Conservation (phyloP, 148 eudicot genomes). For the Spergularia bocconei region DNA sequence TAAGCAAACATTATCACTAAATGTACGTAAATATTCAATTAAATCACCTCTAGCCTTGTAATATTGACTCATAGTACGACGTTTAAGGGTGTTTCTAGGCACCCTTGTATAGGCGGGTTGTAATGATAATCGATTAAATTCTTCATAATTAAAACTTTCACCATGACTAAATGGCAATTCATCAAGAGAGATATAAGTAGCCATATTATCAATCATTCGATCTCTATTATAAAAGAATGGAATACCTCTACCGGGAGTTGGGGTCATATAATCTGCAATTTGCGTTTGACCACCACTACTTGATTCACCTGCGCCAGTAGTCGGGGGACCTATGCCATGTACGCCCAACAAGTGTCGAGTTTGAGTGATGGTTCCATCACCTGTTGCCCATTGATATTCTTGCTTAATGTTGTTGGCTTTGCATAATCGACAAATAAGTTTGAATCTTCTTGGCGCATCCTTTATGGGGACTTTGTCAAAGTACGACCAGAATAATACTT, state of each 20-base stretch:
- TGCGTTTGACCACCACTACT: neutral
- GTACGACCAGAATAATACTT: no score
- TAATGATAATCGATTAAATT: neutral
- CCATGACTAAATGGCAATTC: neutral
- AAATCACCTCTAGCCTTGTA: neutral
- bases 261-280: neutral
- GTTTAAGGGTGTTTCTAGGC: neutral
- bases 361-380: neutral
- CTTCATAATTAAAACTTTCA: neutral
- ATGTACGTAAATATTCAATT: neutral
- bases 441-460: no score
- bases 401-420: no score
- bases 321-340: neutral
- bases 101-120: neutral
- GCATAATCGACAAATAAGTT: no score
- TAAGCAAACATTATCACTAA: neutral
- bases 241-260: neutral
- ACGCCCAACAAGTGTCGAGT: neutral
- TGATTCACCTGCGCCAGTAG: no score
- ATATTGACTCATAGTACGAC: neutral
- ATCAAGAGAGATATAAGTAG: neutral
- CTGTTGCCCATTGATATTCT: no score
- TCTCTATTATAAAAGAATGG: neutral
- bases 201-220: neutral
- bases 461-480: no score